Percentiles rank a stretch among this genome's conserved stretches.
These are phyloP conservation scores for Populus hybrid DNA, from an alignment of 441 rosid species.

Conservation along the genomic window DNA sequence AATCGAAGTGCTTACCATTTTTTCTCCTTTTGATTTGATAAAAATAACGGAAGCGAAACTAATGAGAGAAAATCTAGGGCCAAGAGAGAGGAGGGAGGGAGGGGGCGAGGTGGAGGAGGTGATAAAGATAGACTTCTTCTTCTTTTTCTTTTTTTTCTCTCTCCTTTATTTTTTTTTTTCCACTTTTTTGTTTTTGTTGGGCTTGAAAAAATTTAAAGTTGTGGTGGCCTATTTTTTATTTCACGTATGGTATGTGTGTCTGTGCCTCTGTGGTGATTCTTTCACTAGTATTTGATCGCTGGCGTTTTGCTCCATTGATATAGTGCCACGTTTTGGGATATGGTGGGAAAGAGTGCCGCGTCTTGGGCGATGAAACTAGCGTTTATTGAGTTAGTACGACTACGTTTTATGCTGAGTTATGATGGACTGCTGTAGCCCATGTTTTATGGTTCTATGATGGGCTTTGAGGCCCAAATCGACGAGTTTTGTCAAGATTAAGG, in stretches of 20 bases:
- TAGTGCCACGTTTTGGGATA: neutral
- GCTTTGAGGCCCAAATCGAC: neutral
- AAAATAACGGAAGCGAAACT: slow-evolving; percentile 19
- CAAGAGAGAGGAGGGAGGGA: neutral
- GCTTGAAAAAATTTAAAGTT: neutral
- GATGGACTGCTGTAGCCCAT: neutral
- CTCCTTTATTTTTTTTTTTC: neutral
- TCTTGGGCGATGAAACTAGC: slow-evolving; percentile 14
- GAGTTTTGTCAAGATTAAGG: neutral
- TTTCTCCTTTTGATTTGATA: neutral
- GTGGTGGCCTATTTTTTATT: neutral
- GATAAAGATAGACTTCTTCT: slow-evolving; percentile 18
- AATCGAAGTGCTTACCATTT: slow-evolving; percentile 33
- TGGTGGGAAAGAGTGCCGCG: slow-evolving; percentile 4
- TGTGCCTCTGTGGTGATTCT: neutral
- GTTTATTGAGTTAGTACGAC: neutral
- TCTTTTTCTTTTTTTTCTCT: neutral
- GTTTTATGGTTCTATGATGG: neutral
- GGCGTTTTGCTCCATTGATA: neutral
- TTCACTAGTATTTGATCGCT: neutral
- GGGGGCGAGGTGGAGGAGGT: neutral
- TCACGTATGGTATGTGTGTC: slow-evolving; percentile 7
- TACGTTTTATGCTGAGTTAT: neutral
- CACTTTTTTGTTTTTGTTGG: neutral
- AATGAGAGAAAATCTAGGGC: slow-evolving; percentile 38